Evolutionary conservation across 2,329 filamentous ascomycete species (phyloP).

Genomic region (Ophiocordyceps camponoti-rufipedis): DNA sequence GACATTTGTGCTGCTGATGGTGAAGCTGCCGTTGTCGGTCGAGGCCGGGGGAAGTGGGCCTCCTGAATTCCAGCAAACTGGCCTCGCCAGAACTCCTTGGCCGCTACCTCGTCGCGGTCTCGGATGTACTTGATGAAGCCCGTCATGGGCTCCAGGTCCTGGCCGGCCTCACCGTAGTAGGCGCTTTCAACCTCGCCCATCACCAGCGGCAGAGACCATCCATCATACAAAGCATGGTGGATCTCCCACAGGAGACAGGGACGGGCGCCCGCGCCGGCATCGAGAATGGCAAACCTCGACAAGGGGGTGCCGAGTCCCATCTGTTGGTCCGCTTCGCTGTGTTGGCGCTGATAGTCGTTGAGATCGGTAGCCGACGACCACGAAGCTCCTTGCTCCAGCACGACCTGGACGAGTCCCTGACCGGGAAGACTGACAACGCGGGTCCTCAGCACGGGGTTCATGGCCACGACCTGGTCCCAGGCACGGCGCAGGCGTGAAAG

Average conservation of each 20-base stretch:
- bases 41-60: conserved; percentile 3
- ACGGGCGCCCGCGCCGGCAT: not conserved
- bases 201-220: conserved; percentile 26
- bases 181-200: conserved; percentile 4
- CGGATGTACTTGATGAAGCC: conserved; percentile 24
- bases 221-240: conserved; percentile 32
- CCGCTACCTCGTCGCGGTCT: conserved; percentile 8
- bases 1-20: conserved; percentile 1
- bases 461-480: conserved; percentile 2
- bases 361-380: conserved; percentile 12
- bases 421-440: conserved; percentile 1
- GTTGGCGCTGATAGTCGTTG: conserved; percentile 12
- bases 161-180: conserved; percentile 3
- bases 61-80: conserved; percentile 12
- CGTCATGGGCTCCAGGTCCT: conserved; percentile 9
- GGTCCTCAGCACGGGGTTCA: conserved; percentile 3
- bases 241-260: conserved; percentile 19
- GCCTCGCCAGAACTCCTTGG: conserved; percentile 22
- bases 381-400: conserved; percentile 16
- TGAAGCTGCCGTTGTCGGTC: conserved; percentile 5
- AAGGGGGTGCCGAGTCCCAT: conserved; percentile 7
- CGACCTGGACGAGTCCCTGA: conserved; percentile 20
- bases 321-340: conserved; percentile 10
- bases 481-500: conserved; percentile 1
- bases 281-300: conserved; percentile 6